Base-by-base conservation (phyloP, 192 early-diverging fungal genomes). In the Linnemannia hyalina region DNA sequence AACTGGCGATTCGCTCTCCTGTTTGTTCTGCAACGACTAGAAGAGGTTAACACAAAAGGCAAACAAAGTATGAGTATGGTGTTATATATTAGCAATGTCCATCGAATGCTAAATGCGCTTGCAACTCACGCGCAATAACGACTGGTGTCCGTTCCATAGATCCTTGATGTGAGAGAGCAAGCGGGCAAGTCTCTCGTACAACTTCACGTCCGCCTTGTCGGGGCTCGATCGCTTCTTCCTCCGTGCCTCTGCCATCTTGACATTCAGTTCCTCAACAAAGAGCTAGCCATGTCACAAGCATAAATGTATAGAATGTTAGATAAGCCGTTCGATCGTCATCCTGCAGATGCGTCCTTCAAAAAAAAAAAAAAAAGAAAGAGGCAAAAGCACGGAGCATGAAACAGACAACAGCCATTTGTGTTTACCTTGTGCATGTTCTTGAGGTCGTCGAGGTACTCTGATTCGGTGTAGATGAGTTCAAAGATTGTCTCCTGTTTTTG, bases 401-500 rank as follows among this genome's bases (percentile, higher is more conserved):
- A 16, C 13, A 22, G 7, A 26, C 49, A 52, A 52, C 38, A 46
- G 6, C 18, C 49, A 6, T 23, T 42, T 16, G 38, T 35, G 9
- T 22, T 41, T 80, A 81, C 84, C 76, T 80, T 77, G 69, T 86
- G 79, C 18, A 86, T 86, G 47, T 40, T 80, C 38, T 86, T 86
- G 65, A 86, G 84, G 35, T 86, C 84, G 15, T 86, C 79, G 13
- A 86, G 68, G 55, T 86, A 86, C 49, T 86, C 84, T 2, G 75
- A 73, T 70, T 86, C 84, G 8, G 84, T 86, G 68, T 86, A 86
- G 11, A 86, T 86, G 6, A 86, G 76, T 72, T 86, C 84, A 81
- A 86, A 86, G 26, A 86, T 86, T 32, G 79, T 86, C 63, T 86
- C 84, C 35, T 86, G 84, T 35, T 86, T 86, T 55, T 86, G 84